Percentiles rank a stretch among this genome's conserved stretches.
Conservation (phyloP, 2,329 filamentous ascomycete genomes). For the Cladosporium austrohemisphaericum region DNA sequence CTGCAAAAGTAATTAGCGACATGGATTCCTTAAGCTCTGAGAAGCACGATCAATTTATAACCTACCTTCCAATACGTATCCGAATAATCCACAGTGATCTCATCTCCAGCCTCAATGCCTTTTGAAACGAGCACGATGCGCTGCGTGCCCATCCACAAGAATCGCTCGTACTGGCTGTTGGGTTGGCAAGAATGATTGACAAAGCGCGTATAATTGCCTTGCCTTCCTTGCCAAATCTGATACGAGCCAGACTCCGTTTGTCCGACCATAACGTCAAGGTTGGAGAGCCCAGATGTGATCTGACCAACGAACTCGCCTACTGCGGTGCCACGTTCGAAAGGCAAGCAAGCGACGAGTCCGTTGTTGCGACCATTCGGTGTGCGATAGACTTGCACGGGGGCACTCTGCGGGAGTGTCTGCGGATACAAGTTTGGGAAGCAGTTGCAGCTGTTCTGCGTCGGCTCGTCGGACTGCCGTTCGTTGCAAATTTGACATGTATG, state of each 20-base stretch:
- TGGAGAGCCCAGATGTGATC: slow-evolving; percentile 50
- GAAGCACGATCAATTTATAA: background rate
- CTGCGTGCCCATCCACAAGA: slow-evolving; percentile 55
- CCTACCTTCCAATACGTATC: slow-evolving; percentile 52
- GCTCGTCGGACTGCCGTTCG: slow-evolving; percentile 50
- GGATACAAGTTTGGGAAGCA: slow-evolving; percentile 55
- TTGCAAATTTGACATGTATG: slow-evolving; percentile 45
- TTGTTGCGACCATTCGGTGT: slow-evolving; percentile 54
- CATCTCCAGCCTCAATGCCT: slow-evolving; percentile 50
- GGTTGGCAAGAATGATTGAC: slow-evolving; percentile 58
- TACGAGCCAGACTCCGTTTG: slow-evolving; percentile 46
- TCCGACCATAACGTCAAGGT: slow-evolving; percentile 52
- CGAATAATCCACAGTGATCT: slow-evolving; percentile 58
- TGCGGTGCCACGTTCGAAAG: slow-evolving; percentile 51
- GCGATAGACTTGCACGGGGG: slow-evolving; percentile 52
- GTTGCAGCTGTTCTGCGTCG: slow-evolving; percentile 47
- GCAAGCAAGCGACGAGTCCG: slow-evolving; percentile 45
- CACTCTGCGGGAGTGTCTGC: slow-evolving; percentile 36
- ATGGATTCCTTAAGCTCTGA: background rate
- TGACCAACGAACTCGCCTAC: slow-evolving; percentile 56
- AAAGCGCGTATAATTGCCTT: slow-evolving; percentile 57
- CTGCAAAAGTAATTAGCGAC: slow-evolving; percentile 10
- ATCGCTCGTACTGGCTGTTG: slow-evolving; percentile 55
- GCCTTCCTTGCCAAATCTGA: slow-evolving; percentile 56
- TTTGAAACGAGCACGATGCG: slow-evolving; percentile 55